Evolutionary conservation across 225 moss, liverwort and hornwort genomes (phyloP).

Genomic region (Pseudisothecium myosuroides): DNA sequence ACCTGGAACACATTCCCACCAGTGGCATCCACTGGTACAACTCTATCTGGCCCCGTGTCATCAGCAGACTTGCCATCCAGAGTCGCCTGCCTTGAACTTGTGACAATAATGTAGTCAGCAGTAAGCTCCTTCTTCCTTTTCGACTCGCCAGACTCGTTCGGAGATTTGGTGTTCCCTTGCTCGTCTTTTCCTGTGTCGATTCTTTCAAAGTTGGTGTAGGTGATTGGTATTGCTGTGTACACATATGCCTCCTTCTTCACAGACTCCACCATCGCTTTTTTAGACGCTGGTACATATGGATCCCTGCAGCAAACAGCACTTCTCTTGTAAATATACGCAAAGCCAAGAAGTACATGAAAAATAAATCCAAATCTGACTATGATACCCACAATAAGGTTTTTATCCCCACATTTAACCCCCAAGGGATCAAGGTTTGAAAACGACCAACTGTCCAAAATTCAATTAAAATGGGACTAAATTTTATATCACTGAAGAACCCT

Average conservation of each 20-base stretch:
- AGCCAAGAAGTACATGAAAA: neutral
- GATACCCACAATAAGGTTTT: neutral
- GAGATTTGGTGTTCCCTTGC: slow-evolving; percentile 23
- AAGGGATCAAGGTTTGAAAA: neutral
- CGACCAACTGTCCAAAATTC: neutral
- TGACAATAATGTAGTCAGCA: slow-evolving; percentile 39
- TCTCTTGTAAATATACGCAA: neutral
- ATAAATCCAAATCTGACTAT: neutral
- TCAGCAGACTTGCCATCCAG: slow-evolving; percentile 18
- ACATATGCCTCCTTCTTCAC: slow-evolving; percentile 39
- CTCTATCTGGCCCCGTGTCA: slow-evolving; percentile 5
- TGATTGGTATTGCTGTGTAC: slow-evolving; percentile 66
- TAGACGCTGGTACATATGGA: slow-evolving; percentile 59
- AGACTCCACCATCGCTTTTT: slow-evolving; percentile 16
- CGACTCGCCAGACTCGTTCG: slow-evolving; percentile 34
- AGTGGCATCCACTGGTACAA: slow-evolving; percentile 7
- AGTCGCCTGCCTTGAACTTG: slow-evolving; percentile 12
- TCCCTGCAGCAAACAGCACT: slow-evolving; percentile 8
- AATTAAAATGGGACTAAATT: neutral
- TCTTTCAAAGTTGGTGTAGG: slow-evolving; percentile 32
- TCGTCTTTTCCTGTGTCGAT: slow-evolving; percentile 36
- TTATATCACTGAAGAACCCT: neutral
- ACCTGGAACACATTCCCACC: slow-evolving; percentile 21
- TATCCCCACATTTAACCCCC: neutral
- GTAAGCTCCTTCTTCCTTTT: slow-evolving; percentile 37